Base-by-base conservation (phyloP, 2,329 filamentous ascomycete genomes). In the Penicillium sp. region DNA sequence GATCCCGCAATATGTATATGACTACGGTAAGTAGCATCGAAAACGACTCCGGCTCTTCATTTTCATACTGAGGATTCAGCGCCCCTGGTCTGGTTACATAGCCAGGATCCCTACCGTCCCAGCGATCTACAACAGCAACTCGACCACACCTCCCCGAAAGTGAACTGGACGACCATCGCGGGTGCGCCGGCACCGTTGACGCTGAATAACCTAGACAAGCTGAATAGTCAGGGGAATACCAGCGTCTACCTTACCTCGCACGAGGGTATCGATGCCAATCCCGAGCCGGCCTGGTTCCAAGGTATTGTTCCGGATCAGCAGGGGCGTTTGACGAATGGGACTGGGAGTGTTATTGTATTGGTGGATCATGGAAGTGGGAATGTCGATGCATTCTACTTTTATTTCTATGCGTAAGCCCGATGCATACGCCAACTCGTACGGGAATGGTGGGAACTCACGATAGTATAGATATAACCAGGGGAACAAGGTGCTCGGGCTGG, bases 331-430 rank as follows among this genome's bases (percentile, higher is more conserved):
- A 66, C 75, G 1, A 72, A 75, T 30, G 80, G 80, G 2, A 74
- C 76, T 3, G 78, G 78, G 4, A 76, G 76, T 30, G 75, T 76
- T 0, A 77, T 88, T 26, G 79, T 89, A 17, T 76, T 85, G 4
- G 80, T 79, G 49, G 77, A 85, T 57, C 83, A 84, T 52, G 80
- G 78, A 0, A 70, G 77, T 45, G 68, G 75, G 20, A 74, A 71
- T 3, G 68, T 85, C 2, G 82, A 86, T 69, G 83, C 78, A 0
- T 87, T 85, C 61, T 86, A 85, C 68, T 82, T 85, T 65, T 85
- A 84, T 61, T 86, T 85, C 59, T 84, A 83, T 61, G 77, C 81
- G 68, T 79, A 34, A 62, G 69, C 64, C n/a, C 9, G 37, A 12
- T 34, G 18, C 15, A 40, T 39, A 20, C 17, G 6, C 12, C 17